These are phyloP conservation scores for Biscogniauxia mediterranea DNA, from an alignment of 2,329 filamentous ascomycete species.

Conservation along the genomic window DNA sequence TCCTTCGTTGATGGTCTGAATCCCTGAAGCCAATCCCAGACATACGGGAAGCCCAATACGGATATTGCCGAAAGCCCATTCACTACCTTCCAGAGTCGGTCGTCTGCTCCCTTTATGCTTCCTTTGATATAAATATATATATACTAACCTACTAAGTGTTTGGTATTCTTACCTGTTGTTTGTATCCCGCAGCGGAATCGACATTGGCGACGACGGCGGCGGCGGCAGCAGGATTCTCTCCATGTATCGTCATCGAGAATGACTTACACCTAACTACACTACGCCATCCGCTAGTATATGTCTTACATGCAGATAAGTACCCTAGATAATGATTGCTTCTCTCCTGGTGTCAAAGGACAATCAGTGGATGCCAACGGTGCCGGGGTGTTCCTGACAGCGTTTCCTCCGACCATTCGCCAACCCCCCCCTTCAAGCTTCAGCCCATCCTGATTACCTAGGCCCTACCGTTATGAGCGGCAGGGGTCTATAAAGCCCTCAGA, in stretches of 20 bases:
- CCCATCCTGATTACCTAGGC: neutral
- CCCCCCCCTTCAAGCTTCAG: neutral
- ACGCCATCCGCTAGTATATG: neutral
- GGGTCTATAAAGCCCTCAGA: neutral
- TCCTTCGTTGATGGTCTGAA: neutral
- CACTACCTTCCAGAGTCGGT: neutral
- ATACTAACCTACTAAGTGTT: too few species aligned
- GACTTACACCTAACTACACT: neutral
- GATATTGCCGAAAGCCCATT: neutral
- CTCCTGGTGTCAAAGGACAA: neutral
- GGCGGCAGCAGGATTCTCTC: neutral
- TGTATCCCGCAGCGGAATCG: too few species aligned
- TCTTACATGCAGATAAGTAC: neutral
- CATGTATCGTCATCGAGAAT: neutral
- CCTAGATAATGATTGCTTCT: neutral
- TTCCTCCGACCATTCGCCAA: neutral
- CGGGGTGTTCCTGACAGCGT: neutral
- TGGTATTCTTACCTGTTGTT: too few species aligned
- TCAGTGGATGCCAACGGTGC: neutral
- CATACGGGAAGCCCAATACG: neutral
- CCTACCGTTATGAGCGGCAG: neutral
- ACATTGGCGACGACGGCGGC: too few species aligned
- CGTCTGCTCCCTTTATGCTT: neutral
- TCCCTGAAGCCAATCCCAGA: neutral
- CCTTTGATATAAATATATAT: neutral